A percentile compares a stretch with the other conserved stretches of the same genome.
These are phyloP conservation scores for Perkinsela sp. DNA, from an alignment of 208 protist species.

Conservation along the genomic window DNA sequence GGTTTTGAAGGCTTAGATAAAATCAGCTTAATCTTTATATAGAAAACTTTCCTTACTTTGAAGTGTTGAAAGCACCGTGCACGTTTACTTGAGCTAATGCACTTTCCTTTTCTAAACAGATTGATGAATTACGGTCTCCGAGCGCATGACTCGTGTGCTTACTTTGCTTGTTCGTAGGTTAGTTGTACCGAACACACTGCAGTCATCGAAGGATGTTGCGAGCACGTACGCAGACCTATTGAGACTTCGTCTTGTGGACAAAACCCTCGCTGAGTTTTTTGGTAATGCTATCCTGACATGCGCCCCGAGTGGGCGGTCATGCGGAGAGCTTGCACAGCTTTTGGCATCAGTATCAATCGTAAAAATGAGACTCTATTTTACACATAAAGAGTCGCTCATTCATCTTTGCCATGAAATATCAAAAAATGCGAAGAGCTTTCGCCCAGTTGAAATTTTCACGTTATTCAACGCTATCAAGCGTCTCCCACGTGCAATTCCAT, in stretches of 20 bases:
- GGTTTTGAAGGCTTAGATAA: conserved; percentile 75
- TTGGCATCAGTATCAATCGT: neutral
- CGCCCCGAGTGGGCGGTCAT: neutral
- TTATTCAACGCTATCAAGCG: neutral
- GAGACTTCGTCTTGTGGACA: neutral
- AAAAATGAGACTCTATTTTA: neutral
- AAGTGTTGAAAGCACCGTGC: too few species aligned
- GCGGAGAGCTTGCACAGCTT: neutral
- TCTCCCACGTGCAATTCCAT: neutral
- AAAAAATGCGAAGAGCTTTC: neutral
- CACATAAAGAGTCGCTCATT: neutral
- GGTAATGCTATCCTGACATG: neutral
- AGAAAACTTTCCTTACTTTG: too few species aligned
- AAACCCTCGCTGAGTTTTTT: neutral
- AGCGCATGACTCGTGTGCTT: too few species aligned
- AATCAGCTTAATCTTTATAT: too few species aligned
- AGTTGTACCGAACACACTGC: too few species aligned
- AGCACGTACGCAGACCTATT: neutral
- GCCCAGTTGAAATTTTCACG: neutral
- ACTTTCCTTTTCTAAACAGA: too few species aligned
- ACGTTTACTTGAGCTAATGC: too few species aligned
- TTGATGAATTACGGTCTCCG: too few species aligned
- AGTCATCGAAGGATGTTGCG: too few species aligned
- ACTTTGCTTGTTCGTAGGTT: too few species aligned
- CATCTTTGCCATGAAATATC: neutral